These are phyloP conservation scores for Bisporella sp. DNA, from an alignment of 2,329 filamentous ascomycete genomes.

Conservation along the genomic window DNA sequence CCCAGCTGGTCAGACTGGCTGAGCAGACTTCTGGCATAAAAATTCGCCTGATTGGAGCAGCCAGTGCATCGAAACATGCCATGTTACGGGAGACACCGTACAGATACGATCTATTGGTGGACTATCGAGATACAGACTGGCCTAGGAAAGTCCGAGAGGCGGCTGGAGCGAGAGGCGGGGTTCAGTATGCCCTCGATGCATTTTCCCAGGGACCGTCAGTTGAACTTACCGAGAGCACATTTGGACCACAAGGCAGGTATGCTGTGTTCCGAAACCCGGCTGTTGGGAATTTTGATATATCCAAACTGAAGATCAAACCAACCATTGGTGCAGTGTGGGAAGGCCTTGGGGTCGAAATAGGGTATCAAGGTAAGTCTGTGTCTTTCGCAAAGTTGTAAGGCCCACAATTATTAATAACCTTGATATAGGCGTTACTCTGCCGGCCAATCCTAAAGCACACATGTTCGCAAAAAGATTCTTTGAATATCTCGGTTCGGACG, in stretches of 20 bases:
- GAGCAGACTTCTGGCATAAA: background rate
- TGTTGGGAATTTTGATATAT: constrained; percentile 24
- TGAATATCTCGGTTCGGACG: constrained; percentile 20
- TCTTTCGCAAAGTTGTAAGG: background rate
- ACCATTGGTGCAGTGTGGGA: constrained; percentile 37
- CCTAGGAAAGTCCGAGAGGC: constrained; percentile 22
- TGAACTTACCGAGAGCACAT: constrained; percentile 19
- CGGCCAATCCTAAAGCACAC: constrained; percentile 18
- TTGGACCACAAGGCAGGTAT: constrained; percentile 21
- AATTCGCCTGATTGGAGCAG: background rate
- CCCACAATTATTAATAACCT: too few relatives aligned
- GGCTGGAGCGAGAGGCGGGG: constrained; percentile 18
- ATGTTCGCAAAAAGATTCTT: constrained; percentile 29
- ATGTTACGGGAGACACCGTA: constrained; percentile 29
- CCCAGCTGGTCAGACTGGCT: background rate
- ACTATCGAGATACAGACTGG: constrained; percentile 32
- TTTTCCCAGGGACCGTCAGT: constrained; percentile 36
- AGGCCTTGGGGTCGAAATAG: constrained; percentile 32
- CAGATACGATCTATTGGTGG: constrained; percentile 31
- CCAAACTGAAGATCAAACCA: constrained; percentile 25
- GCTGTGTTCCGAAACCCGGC: constrained; percentile 25
- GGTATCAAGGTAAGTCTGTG: constrained; percentile 29
- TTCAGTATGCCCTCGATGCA: constrained; percentile 32
- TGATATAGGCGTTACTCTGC: too few relatives aligned
- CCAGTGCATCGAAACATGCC: background rate